Evolutionary conservation across 192 early-diverging fungal genomes (phyloP).

Genomic region (Backusella mclennaniae): DNA sequence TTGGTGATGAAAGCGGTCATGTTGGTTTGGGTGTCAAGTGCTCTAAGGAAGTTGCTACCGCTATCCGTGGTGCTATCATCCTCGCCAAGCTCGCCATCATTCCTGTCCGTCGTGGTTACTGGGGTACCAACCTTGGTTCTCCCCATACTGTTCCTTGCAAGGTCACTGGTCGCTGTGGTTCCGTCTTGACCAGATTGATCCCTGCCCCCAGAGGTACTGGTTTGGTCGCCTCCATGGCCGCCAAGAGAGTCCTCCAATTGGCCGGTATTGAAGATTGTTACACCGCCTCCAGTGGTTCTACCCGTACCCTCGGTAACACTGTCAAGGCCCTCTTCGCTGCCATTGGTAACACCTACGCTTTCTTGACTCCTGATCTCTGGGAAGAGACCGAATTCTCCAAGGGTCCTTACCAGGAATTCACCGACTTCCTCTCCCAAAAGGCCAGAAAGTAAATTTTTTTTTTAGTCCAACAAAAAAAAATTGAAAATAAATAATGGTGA

Average conservation of each 20-base stretch:
- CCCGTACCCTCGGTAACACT: conserved; percentile 98
- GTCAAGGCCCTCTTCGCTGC: conserved; percentile 99
- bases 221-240: conserved; percentile 94
- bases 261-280: conserved; percentile 99
- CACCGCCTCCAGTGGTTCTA: conserved; percentile 94
- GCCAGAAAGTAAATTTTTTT: conserved; percentile 36
- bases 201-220: conserved; percentile 99
- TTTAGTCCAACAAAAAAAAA: neutral
- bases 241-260: conserved; percentile 96
- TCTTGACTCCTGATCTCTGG: conserved; percentile 98
- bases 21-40: conserved; percentile 99
- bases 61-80: conserved; percentile 98
- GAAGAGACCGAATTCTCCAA: conserved; percentile 83
- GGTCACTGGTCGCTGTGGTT: conserved; percentile 96
- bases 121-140: conserved; percentile 94
- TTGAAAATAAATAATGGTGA: neutral
- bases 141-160: conserved; percentile 99
- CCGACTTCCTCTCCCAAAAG: conserved; percentile 70
- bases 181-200: conserved; percentile 87
- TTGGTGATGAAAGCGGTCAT: conserved; percentile 96
- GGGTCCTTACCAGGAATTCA: conserved; percentile 90
- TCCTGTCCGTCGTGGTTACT: conserved; percentile 98
- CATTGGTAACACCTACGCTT: conserved; percentile 96
- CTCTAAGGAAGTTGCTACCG: conserved; percentile 99
- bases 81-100: conserved; percentile 98